phyloP scores from a whole-genome alignment of 495 filamentous ascomycete species.

The Aspergillus ostianus region DNA sequence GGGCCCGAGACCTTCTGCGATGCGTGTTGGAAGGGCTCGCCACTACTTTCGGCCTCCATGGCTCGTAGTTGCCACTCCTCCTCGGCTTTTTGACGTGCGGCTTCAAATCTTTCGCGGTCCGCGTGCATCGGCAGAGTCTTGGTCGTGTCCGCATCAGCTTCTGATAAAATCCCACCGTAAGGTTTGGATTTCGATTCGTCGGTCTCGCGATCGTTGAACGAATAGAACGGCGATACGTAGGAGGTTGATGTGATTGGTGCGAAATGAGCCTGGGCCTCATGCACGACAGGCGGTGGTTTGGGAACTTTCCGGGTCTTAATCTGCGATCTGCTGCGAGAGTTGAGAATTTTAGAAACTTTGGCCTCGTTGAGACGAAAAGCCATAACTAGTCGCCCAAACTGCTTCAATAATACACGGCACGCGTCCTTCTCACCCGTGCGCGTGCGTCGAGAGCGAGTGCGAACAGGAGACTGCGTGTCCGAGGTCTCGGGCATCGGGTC shows the following conservation, averaged over 20 bases:
- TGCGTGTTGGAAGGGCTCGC: constrained; percentile 47
- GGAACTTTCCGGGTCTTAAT: constrained; percentile 36
- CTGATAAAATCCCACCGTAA: constrained; percentile 88
- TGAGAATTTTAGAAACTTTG: constrained; percentile 59
- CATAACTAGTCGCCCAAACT: constrained; percentile 51
- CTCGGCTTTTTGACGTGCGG: constrained; percentile 84
- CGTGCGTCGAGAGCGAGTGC: constrained; percentile 38
- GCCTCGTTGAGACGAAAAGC: constrained; percentile 58
- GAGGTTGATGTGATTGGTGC: constrained; percentile 46
- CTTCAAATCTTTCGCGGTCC: constrained; percentile 82
- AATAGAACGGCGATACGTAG: constrained; percentile 75
- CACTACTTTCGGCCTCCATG: constrained; percentile 43
- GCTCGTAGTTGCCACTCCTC: constrained; percentile 78
- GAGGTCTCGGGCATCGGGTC: constrained; percentile 21
- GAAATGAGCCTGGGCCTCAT: constrained; percentile 45
- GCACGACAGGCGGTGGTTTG: constrained; percentile 32
- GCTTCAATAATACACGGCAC: constrained; percentile 35
- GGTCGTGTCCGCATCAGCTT: constrained; percentile 86
- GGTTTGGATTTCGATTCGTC: constrained; percentile 91
- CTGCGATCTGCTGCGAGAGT: constrained; percentile 33
- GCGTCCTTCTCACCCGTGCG: constrained; percentile 35
- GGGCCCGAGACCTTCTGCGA: constrained; percentile 76
- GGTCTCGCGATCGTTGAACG: constrained; percentile 79
- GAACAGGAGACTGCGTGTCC: constrained; percentile 28
- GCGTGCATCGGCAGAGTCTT: constrained; percentile 76